Evolutionary conservation across 192 early-diverging fungal genomes (phyloP), one percentile per base, ranked within the genome.

Genomic region (Backusella mclennaniae): DNA sequence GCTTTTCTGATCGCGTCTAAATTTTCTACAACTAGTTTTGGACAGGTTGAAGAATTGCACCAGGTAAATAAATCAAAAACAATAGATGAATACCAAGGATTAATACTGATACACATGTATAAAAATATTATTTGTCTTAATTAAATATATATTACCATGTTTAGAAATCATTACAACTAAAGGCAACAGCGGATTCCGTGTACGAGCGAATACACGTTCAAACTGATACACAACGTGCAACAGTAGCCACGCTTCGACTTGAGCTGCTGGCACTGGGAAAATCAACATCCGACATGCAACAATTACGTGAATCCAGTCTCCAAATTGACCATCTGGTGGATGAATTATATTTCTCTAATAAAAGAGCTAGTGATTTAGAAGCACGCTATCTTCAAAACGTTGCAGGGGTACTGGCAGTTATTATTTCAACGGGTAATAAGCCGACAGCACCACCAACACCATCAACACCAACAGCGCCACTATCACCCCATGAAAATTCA

Each of bases 91-190:
- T 12, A 39, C 38, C 3, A 63, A 14, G 4, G 7, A 63, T 63
- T 29, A 3, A 63, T 29, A 14, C 21, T 12, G 11, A 12, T 1
- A 26, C 17, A 49, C 11, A 14, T 59, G 21, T 59, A 26, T 29
- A 29, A 63, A 63, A 29, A 23, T 21, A 63, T 29, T 12, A 12
- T 63, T 26, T 63, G 56, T 29, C 11, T 29, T 63, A 63, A 63
- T 63, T 63, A 63, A 63, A 63, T 63, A 63, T 63, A 29, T 63
- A 63, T 63, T 63, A 29, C 56, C 56, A 63, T 63, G 56, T 63
- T 21, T 69, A 69, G 68, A 69, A 69, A 39, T 69, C 21, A 23
- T n/a, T 41, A 69, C 68, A 69, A 39, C 38, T 69, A 69, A 69
- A 69, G 8, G 11, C 68, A 39, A 23, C 38, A 69, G 35, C 35